Evolutionary conservation across 129 eudicot species (phyloP).

Genomic region (Escallonia rubra): DNA sequence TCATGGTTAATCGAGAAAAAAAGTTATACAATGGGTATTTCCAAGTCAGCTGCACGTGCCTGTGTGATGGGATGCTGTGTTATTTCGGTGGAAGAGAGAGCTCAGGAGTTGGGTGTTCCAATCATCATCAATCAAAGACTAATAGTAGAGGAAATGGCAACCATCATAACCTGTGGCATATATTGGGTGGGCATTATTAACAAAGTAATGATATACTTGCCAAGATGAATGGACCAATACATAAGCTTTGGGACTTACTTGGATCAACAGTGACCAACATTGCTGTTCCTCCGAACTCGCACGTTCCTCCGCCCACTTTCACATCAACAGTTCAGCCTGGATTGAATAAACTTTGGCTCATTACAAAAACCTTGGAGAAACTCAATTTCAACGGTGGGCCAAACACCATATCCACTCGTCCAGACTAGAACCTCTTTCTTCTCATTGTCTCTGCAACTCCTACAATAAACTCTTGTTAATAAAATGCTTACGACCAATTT

Average conservation of each 20-base stretch:
- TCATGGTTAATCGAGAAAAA: background rate
- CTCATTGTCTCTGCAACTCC: no score
- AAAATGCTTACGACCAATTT: no score
- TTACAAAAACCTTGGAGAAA: no score
- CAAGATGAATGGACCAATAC: background rate
- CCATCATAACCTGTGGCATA: background rate
- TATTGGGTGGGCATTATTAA: background rate
- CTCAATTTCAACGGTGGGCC: no score
- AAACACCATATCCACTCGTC: no score
- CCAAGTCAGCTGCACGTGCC: background rate
- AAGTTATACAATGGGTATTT: background rate
- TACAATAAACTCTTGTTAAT: no score
- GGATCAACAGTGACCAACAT: slow-evolving; percentile 89
- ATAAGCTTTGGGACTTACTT: slow-evolving; percentile 35
- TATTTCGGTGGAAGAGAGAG: background rate
- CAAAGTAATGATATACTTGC: background rate
- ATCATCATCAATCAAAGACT: background rate
- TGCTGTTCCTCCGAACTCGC: slow-evolving; percentile 89
- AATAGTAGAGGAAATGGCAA: background rate
- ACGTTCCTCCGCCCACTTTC: slow-evolving; percentile 66
- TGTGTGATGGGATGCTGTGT: background rate
- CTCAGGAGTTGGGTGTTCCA: background rate
- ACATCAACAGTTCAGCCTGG: no score
- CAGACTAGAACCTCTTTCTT: no score
- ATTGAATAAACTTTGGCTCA: no score